These are phyloP conservation scores for Musa balbisiana DNA, from an alignment of 202 grass and related monocot species.

Conservation along the genomic window DNA sequence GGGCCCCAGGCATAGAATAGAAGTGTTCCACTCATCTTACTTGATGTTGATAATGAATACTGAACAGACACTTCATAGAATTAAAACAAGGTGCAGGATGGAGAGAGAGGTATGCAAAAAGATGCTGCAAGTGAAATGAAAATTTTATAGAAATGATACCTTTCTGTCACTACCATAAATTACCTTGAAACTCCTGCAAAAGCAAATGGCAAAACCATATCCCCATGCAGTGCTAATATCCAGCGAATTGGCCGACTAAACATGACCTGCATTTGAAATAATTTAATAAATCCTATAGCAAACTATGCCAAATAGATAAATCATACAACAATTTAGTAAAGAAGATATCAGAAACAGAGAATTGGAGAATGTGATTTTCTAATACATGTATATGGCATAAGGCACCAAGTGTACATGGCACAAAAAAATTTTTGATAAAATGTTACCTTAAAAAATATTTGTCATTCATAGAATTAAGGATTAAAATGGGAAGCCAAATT, in stretches of 20 bases:
- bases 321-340: neutral
- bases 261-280: constrained; percentile 40
- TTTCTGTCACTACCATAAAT: neutral
- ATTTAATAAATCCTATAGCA: neutral
- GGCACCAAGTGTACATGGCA: neutral
- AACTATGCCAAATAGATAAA: neutral
- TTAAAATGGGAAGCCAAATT: neutral
- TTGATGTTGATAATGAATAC: too few species aligned
- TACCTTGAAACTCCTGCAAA: constrained; percentile 95
- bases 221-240: constrained; percentile 81
- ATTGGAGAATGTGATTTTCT: neutral
- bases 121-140: neutral
- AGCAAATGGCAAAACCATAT: constrained; percentile 70
- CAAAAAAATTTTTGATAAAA: neutral
- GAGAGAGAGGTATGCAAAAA: too few species aligned
- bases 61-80: too few species aligned
- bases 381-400: neutral
- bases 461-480: neutral
- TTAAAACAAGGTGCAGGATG: too few species aligned
- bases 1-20: too few species aligned
- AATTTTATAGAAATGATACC: neutral
- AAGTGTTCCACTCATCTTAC: too few species aligned
- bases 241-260: constrained; percentile 95
- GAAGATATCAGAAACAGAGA: neutral
- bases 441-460: neutral